Base-by-base conservation (phyloP, 768 basidiomycete species). In the Auricularia heimuer region DNA sequence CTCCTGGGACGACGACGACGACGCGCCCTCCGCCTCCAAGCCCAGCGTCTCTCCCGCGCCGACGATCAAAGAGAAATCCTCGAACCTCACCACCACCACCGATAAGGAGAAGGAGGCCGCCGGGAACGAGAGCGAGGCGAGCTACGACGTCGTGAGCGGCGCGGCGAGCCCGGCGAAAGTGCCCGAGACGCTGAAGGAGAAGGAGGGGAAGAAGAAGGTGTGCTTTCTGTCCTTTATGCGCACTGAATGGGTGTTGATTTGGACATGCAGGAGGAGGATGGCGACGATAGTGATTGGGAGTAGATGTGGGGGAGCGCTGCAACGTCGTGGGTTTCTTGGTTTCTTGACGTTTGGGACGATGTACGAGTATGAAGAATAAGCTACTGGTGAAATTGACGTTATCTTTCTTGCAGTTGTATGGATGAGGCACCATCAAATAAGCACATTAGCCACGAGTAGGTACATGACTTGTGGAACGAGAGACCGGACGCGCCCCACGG, bases 1-100 rank as follows among this genome's bases (percentile, higher is more conserved):
- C 75, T 89, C 85, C 70, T 96, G 93, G 93, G 93, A 94, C 72
- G 92, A 92, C 64, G 85, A 87, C 62, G 92, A 94, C n/a, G 91
- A 92, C n/a, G 88, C 89, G 35, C 18, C 63, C 4, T 18, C 66
- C 10, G 61, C 62, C n/a, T 35, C 60, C 6, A 45, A 58, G 24
- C 29, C 29, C 29, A 29, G 29, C 29, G 29, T 29, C 58, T 65
- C 62, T 44, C 44, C 21, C 37, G 54, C 42, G 34, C 66, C 56
- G 64, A 65, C 21, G 39, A 54, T 42, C 54, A 65, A 63, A 18
- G 62, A 24, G 24, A 66, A 62, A 2, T n/a, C 62, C n/a, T 16
- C 42, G 11, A 66, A 42, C 11, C 6, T 18, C 1, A 51, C 18
- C 29, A 29, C 29, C 29, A 29, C 29, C 29, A 29, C 2, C 29